Evolutionary conservation across 176 grass and related monocot species (phyloP).

Genomic region (Miscanthus lutarioriparius): DNA sequence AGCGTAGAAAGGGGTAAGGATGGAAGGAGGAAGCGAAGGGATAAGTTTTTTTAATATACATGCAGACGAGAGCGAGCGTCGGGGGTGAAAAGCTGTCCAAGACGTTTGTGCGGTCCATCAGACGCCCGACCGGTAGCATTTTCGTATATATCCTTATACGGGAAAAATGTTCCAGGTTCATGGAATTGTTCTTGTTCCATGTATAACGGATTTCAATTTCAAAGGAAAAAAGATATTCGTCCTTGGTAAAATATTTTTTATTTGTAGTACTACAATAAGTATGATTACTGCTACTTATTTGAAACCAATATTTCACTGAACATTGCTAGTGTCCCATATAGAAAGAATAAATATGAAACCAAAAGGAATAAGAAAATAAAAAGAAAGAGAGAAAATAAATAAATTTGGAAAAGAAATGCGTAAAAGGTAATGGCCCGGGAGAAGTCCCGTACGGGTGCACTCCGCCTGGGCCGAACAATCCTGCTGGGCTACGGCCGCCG

Average conservation of each 20-base stretch:
- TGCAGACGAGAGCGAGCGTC: too few species aligned
- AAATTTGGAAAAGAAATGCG: neutral
- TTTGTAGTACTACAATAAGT: neutral
- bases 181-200: neutral
- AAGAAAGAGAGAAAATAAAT: neutral
- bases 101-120: too few species aligned
- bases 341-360: too few species aligned
- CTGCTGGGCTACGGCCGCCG: neutral
- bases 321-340: neutral
- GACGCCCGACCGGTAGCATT: too few species aligned
- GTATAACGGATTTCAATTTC: neutral
- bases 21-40: too few species aligned
- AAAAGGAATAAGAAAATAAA: neutral
- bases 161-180: neutral
- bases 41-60: too few species aligned
- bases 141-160: neutral
- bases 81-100: too few species aligned
- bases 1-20: too few species aligned
- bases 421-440: neutral
- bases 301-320: too few species aligned
- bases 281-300: too few species aligned
- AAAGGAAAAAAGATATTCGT: neutral
- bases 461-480: neutral
- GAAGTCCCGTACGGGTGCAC: neutral
- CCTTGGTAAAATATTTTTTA: neutral